These are phyloP conservation scores for Teratosphaeriaceae sp. DNA, from an alignment of 2,329 filamentous ascomycete genomes.

Conservation along the genomic window DNA sequence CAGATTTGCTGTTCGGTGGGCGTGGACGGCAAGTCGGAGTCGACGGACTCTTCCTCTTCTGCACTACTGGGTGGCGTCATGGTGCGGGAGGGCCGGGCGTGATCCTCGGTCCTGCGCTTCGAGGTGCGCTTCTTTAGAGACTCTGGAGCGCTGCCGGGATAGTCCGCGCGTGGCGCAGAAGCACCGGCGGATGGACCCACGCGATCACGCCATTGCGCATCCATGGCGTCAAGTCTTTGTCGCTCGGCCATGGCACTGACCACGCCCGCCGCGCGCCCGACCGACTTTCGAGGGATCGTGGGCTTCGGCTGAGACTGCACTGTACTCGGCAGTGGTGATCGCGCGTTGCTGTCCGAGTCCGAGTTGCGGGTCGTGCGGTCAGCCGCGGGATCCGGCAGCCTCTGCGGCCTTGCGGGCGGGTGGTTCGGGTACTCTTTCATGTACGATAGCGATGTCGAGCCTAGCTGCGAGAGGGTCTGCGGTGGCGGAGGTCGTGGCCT, in stretches of 20 bases:
- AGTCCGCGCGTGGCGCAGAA: slow-evolving; percentile 8
- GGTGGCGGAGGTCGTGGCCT: slow-evolving; percentile 10
- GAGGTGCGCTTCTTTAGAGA: neutral
- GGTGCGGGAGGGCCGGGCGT: slow-evolving; percentile 17
- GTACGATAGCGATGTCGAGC: slow-evolving; percentile 31
- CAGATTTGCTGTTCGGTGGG: slow-evolving; percentile 43
- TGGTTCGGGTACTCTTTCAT: slow-evolving; percentile 45
- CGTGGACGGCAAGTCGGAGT: slow-evolving; percentile 31
- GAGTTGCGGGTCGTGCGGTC: slow-evolving; percentile 12
- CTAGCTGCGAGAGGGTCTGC: slow-evolving; percentile 13
- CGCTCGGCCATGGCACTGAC: slow-evolving; percentile 27
- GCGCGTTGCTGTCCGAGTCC: slow-evolving; percentile 16
- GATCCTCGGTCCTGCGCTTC: slow-evolving; percentile 15
- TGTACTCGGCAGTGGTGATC: slow-evolving; percentile 16
- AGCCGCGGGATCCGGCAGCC: slow-evolving; percentile 19
- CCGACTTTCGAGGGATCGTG: slow-evolving; percentile 29
- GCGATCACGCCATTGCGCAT: slow-evolving; percentile 11
- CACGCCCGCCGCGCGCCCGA: slow-evolving; percentile 26
- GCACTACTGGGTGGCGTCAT: slow-evolving; percentile 39
- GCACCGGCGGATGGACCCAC: slow-evolving; percentile 11
- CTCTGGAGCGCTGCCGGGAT: slow-evolving; percentile 17
- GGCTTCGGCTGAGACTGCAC: slow-evolving; percentile 18
- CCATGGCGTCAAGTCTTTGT: slow-evolving; percentile 26
- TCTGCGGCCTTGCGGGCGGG: slow-evolving; percentile 26
- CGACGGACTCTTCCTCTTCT: slow-evolving; percentile 32